Base-by-base conservation (phyloP, 1,284 basidiomycete genomes). In the Ustilago esculenta region DNA sequence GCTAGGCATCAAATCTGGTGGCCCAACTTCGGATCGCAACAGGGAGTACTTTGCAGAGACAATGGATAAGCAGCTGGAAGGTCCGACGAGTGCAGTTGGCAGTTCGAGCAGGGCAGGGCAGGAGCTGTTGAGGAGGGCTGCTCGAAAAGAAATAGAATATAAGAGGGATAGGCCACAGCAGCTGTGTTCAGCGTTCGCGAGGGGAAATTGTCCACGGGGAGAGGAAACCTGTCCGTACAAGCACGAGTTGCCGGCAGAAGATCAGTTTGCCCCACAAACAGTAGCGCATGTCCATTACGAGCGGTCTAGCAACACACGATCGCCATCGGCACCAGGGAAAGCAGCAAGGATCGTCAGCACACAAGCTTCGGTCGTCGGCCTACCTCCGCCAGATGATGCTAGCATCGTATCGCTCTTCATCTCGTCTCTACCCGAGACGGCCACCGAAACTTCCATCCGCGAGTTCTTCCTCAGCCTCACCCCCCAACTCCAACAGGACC, bases 21-120 rank as follows among this genome's bases (percentile, higher is more conserved):
- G 94, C 1, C 96, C 95, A 7, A 93, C 89, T 46, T 94, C 92
- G 77, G 94, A 98, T 77, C 92, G 98, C 84, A 98, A 98, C 82
- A 56, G 82, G 78, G 94, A 98, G 84, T 98, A 95, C 83, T 97
- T 92, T 83, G 95, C 81, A 6, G 65, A 82, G 48, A 63, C 43
- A 9, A 68, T 72, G 87, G 94, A 97, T 83, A 86, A 86, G 48
- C 90, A 94, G 86, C 90, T 91, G 20, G 74, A 81, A 45, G 75
- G 73, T 1, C 50, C 72, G 0, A 68, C 58, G 0, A 50, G 57
- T 41, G 27, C 63, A 23, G 74, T 81, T n/a, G 79, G 61, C 44
- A 66, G 56, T 66, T 77, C 66, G 69, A 76, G 68, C 61, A 81
- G 76, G 12, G 74, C 73, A 8, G 94, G 92, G 30, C 94, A 94